Base-by-base conservation (phyloP, 1,284 basidiomycete genomes). In the Tilletia indica region DNA sequence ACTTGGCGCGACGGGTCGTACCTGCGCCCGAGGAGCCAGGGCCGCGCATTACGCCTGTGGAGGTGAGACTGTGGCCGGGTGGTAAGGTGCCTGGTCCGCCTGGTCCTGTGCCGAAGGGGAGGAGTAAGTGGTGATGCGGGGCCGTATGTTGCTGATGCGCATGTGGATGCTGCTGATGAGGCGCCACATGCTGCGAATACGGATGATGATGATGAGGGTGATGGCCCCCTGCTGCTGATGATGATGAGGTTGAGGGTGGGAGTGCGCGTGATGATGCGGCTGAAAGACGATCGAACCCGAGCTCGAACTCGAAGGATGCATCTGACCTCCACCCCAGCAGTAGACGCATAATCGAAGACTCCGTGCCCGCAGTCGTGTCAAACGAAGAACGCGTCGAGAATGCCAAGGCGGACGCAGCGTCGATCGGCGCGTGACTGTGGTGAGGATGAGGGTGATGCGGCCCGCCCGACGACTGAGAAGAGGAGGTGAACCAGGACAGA, bases 1-100 rank as follows among this genome's bases (percentile, higher is more conserved):
- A 81, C 69, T 81, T 81, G 68, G 75, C 73, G 38, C 78, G 70
- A 31, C 80, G 74, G 31, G 73, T 75, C 14, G 78, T 73, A 25
- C 79, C 78, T 9, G 76, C 74, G 25, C 77, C 77, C 9, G 58
- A 63, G 25, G 58, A 63, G 58, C 58, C 58, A 8, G 58, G 58
- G 51, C 74, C 74, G 6, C 73, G 64, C 36, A 77, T 70, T 34
- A 74, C 76, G 25, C 74, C 76, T 8, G 76, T 75, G 14, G 74
- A 68, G 73, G 74, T 73, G 73, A 77, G 76, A 49, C 48, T 63
- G 36, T 63, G 58, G n/a, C 58, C 58, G 58, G 58, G 58, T 5
- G 58, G 58, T 9, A 63, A 31, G 21, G n/a, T 63, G 25, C 58
- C 58, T 8, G 58, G 58, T 38, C 58, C 58, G 21, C 58, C 58